Conservation (phyloP, 108 stramenopile genomes). For the Fragilaria radians region DNA sequence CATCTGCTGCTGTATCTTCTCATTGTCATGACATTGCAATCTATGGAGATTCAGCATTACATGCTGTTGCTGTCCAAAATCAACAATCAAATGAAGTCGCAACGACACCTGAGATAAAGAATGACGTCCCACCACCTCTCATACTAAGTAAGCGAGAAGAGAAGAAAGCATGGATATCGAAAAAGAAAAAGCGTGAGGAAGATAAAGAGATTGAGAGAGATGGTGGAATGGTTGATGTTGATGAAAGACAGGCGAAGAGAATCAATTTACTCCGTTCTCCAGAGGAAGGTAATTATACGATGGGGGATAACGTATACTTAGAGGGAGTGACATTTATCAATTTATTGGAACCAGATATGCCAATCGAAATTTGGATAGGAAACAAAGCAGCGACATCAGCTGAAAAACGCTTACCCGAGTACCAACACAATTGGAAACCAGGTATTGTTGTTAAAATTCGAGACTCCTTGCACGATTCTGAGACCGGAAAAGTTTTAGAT, state of each 20-base stretch:
- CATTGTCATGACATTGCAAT: constrained; percentile 8
- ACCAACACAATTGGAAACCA: constrained; percentile 52
- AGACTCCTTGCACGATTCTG: neutral
- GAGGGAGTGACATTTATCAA: constrained; percentile 53
- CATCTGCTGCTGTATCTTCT: constrained; percentile 38
- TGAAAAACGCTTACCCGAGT: constrained; percentile 43
- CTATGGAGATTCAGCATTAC: neutral
- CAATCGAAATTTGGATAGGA: constrained; percentile 78
- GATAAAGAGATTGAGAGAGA: constrained; percentile 2
- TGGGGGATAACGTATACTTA: constrained; percentile 49
- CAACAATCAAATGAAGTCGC: constrained; percentile 10
- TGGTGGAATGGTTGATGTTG: constrained; percentile 10
- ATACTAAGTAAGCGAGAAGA: constrained; percentile 12
- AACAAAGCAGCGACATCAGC: constrained; percentile 21
- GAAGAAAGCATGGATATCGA: constrained; percentile 43
- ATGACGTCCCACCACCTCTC: neutral
- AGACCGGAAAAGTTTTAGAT: constrained; percentile 26
- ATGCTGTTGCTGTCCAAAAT: neutral
- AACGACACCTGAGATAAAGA: neutral
- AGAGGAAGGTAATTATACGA: constrained; percentile 36
- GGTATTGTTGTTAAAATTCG: constrained; percentile 35
- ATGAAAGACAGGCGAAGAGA: constrained; percentile 1
- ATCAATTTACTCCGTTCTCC: constrained; percentile 6
- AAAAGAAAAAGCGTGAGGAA: constrained; percentile 18
- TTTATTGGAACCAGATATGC: constrained; percentile 75